Conservation (phyloP, 306 rosid species). For the Ormosia emarginata region DNA sequence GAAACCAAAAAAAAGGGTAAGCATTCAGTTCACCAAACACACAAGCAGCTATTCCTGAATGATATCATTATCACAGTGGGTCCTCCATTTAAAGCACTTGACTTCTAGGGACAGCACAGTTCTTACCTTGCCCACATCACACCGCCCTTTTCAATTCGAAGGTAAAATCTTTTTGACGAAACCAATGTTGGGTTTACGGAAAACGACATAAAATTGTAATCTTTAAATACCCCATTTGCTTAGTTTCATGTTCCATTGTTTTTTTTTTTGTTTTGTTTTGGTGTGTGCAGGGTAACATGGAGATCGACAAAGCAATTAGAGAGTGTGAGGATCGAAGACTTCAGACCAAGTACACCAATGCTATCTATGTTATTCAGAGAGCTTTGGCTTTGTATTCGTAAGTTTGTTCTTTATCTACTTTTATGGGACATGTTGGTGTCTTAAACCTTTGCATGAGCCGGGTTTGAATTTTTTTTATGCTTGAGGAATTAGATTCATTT, state of each 20-base stretch:
- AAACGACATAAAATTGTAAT: slow-evolving; percentile 3
- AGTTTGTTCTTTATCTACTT: slow-evolving; percentile 36
- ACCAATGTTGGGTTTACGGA: slow-evolving; percentile 22
- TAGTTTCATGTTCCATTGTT: not conserved
- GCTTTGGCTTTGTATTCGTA: slow-evolving; percentile 85
- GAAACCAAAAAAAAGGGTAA: not conserved
- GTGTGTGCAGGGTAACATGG: slow-evolving; percentile 52
- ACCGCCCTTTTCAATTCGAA: slow-evolving; percentile 20
- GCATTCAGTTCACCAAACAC: not conserved
- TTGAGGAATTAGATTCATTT: slow-evolving; percentile 5
- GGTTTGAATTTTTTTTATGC: not conserved
- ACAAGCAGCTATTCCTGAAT: too few relatives aligned
- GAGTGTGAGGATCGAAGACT: slow-evolving; percentile 84
- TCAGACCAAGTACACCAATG: slow-evolving; percentile 82
- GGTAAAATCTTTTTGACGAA: not conserved
- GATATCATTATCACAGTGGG: not conserved
- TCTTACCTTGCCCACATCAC: not conserved
- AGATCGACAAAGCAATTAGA: slow-evolving; percentile 83
- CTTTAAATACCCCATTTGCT: slow-evolving; percentile 7
- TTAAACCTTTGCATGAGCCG: not conserved
- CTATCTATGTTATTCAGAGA: slow-evolving; percentile 83
- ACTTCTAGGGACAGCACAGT: slow-evolving; percentile 1
- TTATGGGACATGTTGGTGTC: not conserved
- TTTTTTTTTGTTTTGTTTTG: slow-evolving; percentile 8
- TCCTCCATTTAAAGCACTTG: not conserved